Conservation (phyloP, 2,329 filamentous ascomycete genomes). For the Neospermospora avenae region DNA sequence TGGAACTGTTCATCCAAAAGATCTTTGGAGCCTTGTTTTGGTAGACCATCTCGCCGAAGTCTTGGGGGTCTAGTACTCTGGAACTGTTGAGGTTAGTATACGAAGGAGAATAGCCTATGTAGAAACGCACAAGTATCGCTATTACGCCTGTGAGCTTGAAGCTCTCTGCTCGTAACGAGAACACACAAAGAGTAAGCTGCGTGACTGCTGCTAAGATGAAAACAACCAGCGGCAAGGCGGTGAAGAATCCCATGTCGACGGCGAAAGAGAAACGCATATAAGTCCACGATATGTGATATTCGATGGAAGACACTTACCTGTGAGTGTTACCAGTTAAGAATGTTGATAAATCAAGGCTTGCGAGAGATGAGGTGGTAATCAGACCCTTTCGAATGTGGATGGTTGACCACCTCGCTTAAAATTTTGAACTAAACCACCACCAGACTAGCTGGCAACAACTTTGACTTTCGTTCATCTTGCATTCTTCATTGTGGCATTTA, state of each 20-base stretch:
- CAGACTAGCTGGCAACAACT: neutral
- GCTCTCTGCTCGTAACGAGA: neutral
- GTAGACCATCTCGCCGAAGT: neutral
- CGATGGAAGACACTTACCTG: too few species aligned
- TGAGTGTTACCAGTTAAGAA: too few species aligned
- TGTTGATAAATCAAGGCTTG: too few species aligned
- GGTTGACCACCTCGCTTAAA: neutral
- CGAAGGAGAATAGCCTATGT: neutral
- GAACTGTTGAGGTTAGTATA: neutral
- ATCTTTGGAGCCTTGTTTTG: neutral
- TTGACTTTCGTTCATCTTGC: neutral
- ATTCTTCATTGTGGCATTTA: neutral
- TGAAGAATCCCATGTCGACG: neutral
- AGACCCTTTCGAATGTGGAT: neutral
- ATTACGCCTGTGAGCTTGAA: constrained; percentile 28
- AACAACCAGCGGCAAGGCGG: neutral
- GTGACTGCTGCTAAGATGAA: neutral
- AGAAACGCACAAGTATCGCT: neutral
- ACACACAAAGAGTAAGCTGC: neutral
- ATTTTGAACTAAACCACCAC: neutral
- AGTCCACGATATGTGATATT: too few species aligned
- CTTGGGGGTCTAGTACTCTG: neutral
- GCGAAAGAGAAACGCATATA: neutral
- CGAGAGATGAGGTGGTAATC: neutral
- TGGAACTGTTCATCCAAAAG: neutral